These are phyloP conservation scores for Annona squamosa DNA, from an alignment of 164 flowering plant species.

Conservation along the genomic window DNA sequence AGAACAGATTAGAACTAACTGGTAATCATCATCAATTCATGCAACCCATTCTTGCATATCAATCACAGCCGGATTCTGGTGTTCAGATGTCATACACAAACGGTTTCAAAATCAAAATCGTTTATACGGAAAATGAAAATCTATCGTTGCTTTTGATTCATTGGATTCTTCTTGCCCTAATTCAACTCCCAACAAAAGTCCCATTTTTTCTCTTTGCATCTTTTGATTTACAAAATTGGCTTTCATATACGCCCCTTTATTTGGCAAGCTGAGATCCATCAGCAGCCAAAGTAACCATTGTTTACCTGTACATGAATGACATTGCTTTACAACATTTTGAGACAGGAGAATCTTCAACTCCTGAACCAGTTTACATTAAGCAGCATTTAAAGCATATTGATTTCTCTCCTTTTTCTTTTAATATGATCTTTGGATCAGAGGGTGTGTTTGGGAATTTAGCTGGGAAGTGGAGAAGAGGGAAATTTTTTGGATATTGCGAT, in stretches of 20 bases:
- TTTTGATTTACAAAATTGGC: background rate
- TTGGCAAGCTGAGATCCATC: background rate
- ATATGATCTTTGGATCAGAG: too few relatives aligned
- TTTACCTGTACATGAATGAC: background rate
- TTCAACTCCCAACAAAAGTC: background rate
- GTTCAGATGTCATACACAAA: slow-evolving; percentile 2
- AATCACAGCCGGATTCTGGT: slow-evolving; percentile 7
- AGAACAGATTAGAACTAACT: background rate
- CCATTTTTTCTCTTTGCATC: background rate
- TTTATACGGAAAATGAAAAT: background rate
- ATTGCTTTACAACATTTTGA: background rate
- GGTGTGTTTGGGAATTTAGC: too few relatives aligned
- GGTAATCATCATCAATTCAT: background rate
- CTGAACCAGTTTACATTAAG: too few relatives aligned
- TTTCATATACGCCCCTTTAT: background rate
- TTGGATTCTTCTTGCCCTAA: background rate
- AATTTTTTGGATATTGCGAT: too few relatives aligned
- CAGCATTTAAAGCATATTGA: too few relatives aligned
- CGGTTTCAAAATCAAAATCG: slow-evolving; percentile 1
- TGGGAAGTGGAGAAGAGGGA: too few relatives aligned
- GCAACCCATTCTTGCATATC: background rate
- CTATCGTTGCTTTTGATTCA: slow-evolving; percentile 1
- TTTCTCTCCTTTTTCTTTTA: too few relatives aligned
- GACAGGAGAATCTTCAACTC: background rate
- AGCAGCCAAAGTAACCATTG: background rate